Evolutionary conservation across 345 rosid species (phyloP).

Genomic region (Toxicodendron radicans): DNA sequence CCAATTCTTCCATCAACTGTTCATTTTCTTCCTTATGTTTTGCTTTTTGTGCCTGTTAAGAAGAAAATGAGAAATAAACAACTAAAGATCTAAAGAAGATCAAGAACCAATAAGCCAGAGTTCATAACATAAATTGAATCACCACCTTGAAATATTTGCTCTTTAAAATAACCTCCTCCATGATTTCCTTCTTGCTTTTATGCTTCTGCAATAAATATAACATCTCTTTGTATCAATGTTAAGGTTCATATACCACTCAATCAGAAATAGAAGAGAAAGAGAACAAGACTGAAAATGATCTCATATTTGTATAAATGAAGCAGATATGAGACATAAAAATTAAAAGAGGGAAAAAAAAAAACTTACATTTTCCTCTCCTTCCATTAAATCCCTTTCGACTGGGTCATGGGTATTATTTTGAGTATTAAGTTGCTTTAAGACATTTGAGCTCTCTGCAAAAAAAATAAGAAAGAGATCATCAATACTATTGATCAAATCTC

Average conservation of each 20-base stretch:
- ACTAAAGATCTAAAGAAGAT: not conserved
- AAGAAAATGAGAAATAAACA: conserved; percentile 1
- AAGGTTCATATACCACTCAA: not conserved
- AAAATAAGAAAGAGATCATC: conserved; percentile 17
- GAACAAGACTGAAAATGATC: not conserved
- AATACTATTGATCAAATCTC: not conserved
- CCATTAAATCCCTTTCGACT: conserved; percentile 26
- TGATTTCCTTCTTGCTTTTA: conserved; percentile 85
- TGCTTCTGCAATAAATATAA: conserved; percentile 52
- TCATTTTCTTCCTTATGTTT: conserved; percentile 82
- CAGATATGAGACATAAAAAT: not conserved
- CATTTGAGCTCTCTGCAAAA: conserved; percentile 32
- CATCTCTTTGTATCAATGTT: conserved; percentile 11
- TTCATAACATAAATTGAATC: conserved; percentile 12
- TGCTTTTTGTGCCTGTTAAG: conserved; percentile 78
- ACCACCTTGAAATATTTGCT: conserved; percentile 91
- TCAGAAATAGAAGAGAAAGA: not conserved
- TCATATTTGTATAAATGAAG: not conserved
- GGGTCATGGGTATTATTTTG: conserved; percentile 25
- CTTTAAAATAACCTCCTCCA: conserved; percentile 90
- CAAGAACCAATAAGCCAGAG: not conserved
- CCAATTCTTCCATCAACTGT: conserved; percentile 75
- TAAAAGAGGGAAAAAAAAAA: not conserved
- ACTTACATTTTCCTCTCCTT: conserved; percentile 67
- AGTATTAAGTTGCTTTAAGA: conserved; percentile 40